A percentile compares a stretch with the other conserved stretches of the same genome.
These are phyloP conservation scores for Lipomyces oligophaga DNA, from an alignment of 805 yeast species.

Conservation along the genomic window DNA sequence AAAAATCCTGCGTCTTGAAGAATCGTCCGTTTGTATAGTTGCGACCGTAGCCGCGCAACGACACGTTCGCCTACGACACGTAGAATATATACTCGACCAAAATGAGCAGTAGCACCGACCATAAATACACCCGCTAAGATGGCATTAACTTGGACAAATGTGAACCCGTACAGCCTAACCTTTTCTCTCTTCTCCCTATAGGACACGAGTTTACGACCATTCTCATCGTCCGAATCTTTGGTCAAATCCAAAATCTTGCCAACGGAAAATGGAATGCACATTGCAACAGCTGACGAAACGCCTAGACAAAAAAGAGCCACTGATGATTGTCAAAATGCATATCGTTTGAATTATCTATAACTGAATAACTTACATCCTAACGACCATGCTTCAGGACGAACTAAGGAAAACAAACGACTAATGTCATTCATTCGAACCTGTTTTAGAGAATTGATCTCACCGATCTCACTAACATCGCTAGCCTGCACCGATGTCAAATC, in stretches of 20 bases:
- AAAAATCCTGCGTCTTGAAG: slow-evolving; percentile 85
- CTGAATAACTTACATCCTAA: slow-evolving; percentile 59
- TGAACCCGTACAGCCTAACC: slow-evolving; percentile 50
- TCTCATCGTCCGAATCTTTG: slow-evolving; percentile 37
- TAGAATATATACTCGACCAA: slow-evolving; percentile 68
- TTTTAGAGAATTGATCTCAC: slow-evolving; percentile 2
- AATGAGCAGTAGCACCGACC: slow-evolving; percentile 73
- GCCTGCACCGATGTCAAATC: background rate
- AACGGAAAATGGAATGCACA: slow-evolving; percentile 74
- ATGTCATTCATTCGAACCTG: slow-evolving; percentile 39
- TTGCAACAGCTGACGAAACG: slow-evolving; percentile 70
- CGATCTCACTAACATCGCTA: background rate
- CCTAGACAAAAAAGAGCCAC: slow-evolving; percentile 63
- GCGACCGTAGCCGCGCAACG: slow-evolving; percentile 77
- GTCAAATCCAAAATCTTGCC: slow-evolving; percentile 83
- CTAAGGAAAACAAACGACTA: slow-evolving; percentile 49
- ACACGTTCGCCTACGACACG: slow-evolving; percentile 80
- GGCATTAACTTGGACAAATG: slow-evolving; percentile 57
- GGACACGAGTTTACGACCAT: slow-evolving; percentile 22
- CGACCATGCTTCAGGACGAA: slow-evolving; percentile 53
- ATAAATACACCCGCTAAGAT: slow-evolving; percentile 56
- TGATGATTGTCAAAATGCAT: no score
- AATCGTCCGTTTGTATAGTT: slow-evolving; percentile 69
- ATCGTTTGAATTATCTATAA: no score
- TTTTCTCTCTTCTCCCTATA: background rate